These are phyloP conservation scores for Xylariomycetidae sp. DNA, from an alignment of 2,329 filamentous ascomycete species.

Conservation along the genomic window DNA sequence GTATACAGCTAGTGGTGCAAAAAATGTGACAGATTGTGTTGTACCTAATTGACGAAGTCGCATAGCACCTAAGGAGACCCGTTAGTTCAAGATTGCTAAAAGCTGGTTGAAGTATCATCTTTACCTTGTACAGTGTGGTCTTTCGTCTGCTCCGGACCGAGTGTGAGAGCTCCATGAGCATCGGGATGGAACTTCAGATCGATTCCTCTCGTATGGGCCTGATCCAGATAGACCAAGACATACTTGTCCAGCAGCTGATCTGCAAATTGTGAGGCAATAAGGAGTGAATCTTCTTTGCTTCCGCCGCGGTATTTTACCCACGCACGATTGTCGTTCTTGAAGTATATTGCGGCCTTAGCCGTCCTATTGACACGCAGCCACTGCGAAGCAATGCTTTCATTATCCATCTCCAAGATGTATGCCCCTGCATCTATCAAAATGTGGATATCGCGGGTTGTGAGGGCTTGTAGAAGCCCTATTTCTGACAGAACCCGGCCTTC, in stretches of 20 bases:
- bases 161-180: constrained; percentile 47
- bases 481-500: neutral
- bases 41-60: constrained; percentile 53
- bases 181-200: constrained; percentile 48
- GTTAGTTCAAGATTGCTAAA: neutral
- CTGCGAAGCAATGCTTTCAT: neutral
- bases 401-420: neutral
- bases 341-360: neutral
- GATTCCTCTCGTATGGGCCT: constrained; percentile 52
- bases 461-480: neutral
- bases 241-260: neutral
- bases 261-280: neutral
- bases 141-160: constrained; percentile 51
- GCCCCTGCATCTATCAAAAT: neutral
- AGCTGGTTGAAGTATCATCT: constrained; percentile 33
- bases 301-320: neutral
- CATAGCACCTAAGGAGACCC: constrained; percentile 40
- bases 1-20: constrained; percentile 56
- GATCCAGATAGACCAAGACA: neutral
- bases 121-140: constrained; percentile 52
- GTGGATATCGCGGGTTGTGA: neutral
- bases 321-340: neutral
- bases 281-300: neutral
- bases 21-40: constrained; percentile 52
- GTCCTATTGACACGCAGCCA: neutral